Evolutionary conservation across 2,329 filamentous ascomycete genomes (phyloP).

Genomic region (Cadophora gregata): DNA sequence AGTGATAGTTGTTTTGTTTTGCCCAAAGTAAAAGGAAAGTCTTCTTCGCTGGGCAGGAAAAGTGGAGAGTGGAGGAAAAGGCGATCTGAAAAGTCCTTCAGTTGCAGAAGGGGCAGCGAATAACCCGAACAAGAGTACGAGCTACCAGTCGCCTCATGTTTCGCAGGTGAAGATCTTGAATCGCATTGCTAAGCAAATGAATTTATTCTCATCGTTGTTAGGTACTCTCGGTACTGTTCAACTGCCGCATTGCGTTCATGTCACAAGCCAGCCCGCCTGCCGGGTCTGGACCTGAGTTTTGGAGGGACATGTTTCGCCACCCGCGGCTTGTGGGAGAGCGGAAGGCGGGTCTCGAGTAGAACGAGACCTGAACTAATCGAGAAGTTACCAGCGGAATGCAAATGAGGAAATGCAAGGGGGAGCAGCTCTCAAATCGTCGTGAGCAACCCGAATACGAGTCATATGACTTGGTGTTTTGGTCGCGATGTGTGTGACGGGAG

Average conservation of each 20-base stretch:
- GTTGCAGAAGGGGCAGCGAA: background rate
- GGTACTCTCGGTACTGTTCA: no score
- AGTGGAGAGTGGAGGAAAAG: background rate
- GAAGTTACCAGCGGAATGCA: background rate
- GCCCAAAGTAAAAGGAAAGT: background rate
- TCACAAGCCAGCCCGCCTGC: background rate
- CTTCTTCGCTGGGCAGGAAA: background rate
- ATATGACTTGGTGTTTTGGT: constrained; percentile 16
- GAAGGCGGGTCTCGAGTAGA: background rate
- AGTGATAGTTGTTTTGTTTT: background rate
- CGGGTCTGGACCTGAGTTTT: background rate
- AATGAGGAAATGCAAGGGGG: background rate
- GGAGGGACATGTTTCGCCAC: background rate
- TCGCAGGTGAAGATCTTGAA: background rate
- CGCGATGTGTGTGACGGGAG: constrained; percentile 16
- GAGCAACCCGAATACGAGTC: constrained; percentile 17
- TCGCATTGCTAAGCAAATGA: background rate
- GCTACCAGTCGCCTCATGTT: background rate
- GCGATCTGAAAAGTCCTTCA: background rate
- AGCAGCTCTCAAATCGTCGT: background rate
- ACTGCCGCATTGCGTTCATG: background rate
- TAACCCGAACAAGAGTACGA: constrained; percentile 13
- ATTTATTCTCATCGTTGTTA: background rate
- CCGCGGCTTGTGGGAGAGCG: constrained; percentile 3
- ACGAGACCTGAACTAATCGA: background rate